Evolutionary conservation across 768 basidiomycete species (phyloP).

Genomic region (Nidularia pulvinata): DNA sequence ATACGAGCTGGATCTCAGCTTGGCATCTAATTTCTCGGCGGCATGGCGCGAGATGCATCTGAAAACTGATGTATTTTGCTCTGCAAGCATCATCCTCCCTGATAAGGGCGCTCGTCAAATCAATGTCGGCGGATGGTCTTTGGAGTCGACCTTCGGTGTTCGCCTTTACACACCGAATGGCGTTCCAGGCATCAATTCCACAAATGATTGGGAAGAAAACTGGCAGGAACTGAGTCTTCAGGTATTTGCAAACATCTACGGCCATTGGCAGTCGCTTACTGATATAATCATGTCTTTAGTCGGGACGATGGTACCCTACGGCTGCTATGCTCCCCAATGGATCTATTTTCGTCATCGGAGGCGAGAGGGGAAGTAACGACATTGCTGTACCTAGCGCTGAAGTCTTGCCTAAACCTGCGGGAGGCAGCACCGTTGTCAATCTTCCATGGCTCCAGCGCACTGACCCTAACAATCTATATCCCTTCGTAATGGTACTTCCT

Average conservation of each 20-base stretch:
- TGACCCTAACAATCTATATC: conserved; percentile 81
- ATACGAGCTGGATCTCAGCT: conserved; percentile 71
- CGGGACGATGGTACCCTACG: conserved; percentile 73
- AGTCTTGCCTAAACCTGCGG: conserved; percentile 64
- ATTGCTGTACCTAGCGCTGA: conserved; percentile 69
- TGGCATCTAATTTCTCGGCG: conserved; percentile 43
- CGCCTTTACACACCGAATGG: conserved; percentile 77
- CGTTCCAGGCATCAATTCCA: conserved; percentile 63
- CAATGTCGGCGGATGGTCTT: conserved; percentile 72
- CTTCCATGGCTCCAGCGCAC: conserved; percentile 72
- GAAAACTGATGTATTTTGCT: conserved; percentile 80
- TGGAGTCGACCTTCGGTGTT: conserved; percentile 70
- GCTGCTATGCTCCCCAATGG: conserved; percentile 74
- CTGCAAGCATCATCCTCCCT: conserved; percentile 71
- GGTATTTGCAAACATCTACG: conserved; percentile 25
- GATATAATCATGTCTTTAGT: conserved; percentile 23
- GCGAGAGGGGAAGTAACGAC: conserved; percentile 72
- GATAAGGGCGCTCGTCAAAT: conserved; percentile 69
- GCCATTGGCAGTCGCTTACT: neutral
- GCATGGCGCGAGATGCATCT: conserved; percentile 82
- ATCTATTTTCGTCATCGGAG: conserved; percentile 71
- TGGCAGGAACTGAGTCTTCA: conserved; percentile 55
- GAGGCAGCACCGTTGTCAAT: conserved; percentile 58
- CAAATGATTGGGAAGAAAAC: conserved; percentile 83
- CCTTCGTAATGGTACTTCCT: conserved; percentile 73